phyloP scores from a whole-genome alignment of 2,329 filamentous ascomycete genomes.

The Colletotrichum aenigma region DNA sequence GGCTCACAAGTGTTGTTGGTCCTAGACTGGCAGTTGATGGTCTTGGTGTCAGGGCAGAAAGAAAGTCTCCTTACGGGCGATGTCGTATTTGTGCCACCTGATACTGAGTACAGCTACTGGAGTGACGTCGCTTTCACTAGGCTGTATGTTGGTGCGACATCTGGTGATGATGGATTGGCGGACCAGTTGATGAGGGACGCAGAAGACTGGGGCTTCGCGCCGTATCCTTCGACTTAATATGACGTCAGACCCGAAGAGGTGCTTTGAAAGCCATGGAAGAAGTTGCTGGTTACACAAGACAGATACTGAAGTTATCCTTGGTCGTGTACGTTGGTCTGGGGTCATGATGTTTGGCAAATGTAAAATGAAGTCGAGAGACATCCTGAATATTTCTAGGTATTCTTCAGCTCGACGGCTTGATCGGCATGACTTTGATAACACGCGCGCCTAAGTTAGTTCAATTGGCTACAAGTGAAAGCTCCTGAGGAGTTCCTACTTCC shows the following conservation, averaged over 20 bases:
- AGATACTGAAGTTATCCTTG: too few species aligned
- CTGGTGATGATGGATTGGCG: background rate
- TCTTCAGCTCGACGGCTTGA: background rate
- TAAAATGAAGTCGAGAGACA: background rate
- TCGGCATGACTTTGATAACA: too few species aligned
- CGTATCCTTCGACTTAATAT: background rate
- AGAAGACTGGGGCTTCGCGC: background rate
- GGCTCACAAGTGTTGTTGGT: background rate
- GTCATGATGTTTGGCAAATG: background rate
- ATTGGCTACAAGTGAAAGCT: background rate
- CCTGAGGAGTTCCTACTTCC: too few species aligned
- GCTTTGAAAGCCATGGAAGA: too few species aligned
- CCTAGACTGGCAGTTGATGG: background rate
- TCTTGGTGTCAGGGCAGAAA: background rate
- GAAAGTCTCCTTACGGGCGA: background rate
- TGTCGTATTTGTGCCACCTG: background rate
- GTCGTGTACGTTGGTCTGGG: background rate
- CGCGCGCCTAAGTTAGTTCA: background rate
- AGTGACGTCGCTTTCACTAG: background rate
- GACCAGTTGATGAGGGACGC: background rate
- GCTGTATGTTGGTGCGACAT: background rate
- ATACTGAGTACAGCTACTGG: background rate
- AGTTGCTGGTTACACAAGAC: too few species aligned
- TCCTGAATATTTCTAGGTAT: background rate
- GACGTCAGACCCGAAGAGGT: too few species aligned